These are phyloP conservation scores for Ceratobasidium theobromae DNA, from an alignment of 1,284 basidiomycete genomes.

Conservation along the genomic window DNA sequence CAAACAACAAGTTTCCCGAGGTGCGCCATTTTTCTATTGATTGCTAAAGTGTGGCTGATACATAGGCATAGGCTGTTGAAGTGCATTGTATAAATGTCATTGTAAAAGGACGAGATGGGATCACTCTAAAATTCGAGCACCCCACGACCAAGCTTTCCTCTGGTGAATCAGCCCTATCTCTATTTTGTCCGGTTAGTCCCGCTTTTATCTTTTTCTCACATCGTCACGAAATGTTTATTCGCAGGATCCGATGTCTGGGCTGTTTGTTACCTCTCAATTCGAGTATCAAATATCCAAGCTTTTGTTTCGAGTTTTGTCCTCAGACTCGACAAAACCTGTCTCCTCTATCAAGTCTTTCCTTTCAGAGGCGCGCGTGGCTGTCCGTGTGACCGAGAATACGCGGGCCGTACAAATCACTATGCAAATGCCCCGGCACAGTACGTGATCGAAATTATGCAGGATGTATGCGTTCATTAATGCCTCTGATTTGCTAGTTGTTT, in stretches of 20 bases:
- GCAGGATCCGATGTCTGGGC: constrained; percentile 67
- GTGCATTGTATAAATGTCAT: constrained; percentile 44
- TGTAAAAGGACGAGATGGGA: constrained; percentile 37
- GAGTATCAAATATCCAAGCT: constrained; percentile 62
- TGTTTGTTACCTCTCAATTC: constrained; percentile 59
- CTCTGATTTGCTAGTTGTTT: constrained; percentile 25
- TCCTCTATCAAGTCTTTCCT: not conserved
- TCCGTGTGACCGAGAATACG: constrained; percentile 61
- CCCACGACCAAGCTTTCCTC: constrained; percentile 41
- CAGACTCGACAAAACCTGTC: not conserved
- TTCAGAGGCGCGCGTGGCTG: constrained; percentile 34
- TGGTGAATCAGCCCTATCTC: constrained; percentile 56
- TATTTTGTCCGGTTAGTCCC: constrained; percentile 68
- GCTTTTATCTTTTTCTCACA: not conserved
- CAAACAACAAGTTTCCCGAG: constrained; percentile 70
- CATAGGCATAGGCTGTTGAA: constrained; percentile 37
- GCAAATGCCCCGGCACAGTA: constrained; percentile 62
- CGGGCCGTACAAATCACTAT: constrained; percentile 61
- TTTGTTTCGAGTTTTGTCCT: constrained; percentile 48
- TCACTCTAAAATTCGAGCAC: not conserved
- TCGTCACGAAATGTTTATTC: too few relatives aligned
- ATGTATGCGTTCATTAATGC: constrained; percentile 3
- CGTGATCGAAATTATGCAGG: constrained; percentile 37
- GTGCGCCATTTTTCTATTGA: constrained; percentile 51
- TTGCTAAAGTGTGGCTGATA: too few relatives aligned